Evolutionary conservation across 2,329 filamentous ascomycete species (phyloP).

Genomic region (Ceratocystis lukuohia): DNA sequence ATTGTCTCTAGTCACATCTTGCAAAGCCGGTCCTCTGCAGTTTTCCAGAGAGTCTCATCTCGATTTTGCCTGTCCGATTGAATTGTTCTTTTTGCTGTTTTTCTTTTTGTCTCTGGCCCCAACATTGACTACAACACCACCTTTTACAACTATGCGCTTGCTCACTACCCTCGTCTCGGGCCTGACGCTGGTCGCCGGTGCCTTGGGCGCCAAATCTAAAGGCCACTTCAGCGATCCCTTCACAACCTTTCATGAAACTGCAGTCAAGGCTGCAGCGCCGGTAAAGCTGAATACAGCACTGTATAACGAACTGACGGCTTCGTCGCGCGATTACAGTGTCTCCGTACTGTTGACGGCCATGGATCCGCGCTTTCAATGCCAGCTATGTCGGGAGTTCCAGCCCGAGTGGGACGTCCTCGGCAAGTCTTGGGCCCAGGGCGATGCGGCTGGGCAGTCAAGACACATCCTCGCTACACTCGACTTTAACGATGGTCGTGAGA

Average conservation of each 20-base stretch:
- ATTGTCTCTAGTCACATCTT: not conserved
- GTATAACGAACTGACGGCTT: slow-evolving; percentile 62
- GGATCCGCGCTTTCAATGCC: slow-evolving; percentile 70
- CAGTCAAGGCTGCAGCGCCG: slow-evolving; percentile 48
- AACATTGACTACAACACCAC: not conserved
- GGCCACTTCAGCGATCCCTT: slow-evolving; percentile 47
- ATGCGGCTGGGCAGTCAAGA: slow-evolving; percentile 58
- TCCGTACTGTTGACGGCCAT: slow-evolving; percentile 77
- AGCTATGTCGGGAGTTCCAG: slow-evolving; percentile 79
- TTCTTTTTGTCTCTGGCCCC: not conserved
- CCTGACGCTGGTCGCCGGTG: slow-evolving; percentile 47
- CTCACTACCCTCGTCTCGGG: slow-evolving; percentile 49
- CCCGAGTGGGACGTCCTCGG: slow-evolving; percentile 83
- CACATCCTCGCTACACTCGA: slow-evolving; percentile 76
- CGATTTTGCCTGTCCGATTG: not conserved
- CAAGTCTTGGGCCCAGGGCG: slow-evolving; percentile 76
- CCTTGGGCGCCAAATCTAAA: slow-evolving; percentile 51
- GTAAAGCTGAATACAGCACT: slow-evolving; percentile 64
- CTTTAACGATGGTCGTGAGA: slow-evolving; percentile 68
- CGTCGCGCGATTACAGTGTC: slow-evolving; percentile 71
- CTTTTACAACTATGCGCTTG: slow-evolving; percentile 50
- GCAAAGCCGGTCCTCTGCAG: slow-evolving; percentile 2
- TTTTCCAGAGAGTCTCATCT: not conserved
- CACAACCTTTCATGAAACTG: slow-evolving; percentile 54
- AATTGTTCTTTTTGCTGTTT: not conserved